A percentile compares a stretch with the other conserved stretches of the same genome.
Evolutionary conservation across 192 early-diverging fungal species (phyloP).

Genomic region (Entomortierella chlamydospora): DNA sequence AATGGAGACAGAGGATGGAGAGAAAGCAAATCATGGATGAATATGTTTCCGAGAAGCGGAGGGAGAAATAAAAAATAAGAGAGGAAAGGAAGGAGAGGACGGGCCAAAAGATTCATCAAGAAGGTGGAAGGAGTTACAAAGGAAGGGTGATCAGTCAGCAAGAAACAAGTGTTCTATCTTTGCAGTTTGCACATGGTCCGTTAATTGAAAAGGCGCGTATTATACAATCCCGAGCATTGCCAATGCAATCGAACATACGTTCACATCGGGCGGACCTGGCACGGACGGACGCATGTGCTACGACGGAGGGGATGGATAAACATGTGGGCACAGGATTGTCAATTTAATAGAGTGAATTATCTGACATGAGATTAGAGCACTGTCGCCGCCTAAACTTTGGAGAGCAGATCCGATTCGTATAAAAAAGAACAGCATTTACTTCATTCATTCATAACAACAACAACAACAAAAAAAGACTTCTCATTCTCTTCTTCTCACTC

Average conservation of each 20-base stretch:
- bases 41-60: neutral
- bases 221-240: neutral
- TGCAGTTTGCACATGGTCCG: too few relatives aligned
- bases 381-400: neutral
- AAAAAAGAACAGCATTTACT: too few relatives aligned
- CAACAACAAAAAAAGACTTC: too few relatives aligned
- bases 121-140: too few relatives aligned
- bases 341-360: neutral
- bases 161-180: neutral
- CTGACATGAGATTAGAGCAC: neutral
- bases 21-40: too few relatives aligned
- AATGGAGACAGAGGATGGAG: too few relatives aligned
- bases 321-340: too few relatives aligned
- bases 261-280: neutral
- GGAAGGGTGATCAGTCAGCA: constrained; percentile 21
- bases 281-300: constrained; percentile 9
- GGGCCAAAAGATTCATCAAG: too few relatives aligned
- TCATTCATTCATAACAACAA: too few relatives aligned
- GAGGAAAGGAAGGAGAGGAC: neutral
- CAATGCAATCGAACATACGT: neutral
- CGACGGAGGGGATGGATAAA: neutral
- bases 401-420: neutral
- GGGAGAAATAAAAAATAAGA: neutral
- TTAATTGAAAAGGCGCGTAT: too few relatives aligned
- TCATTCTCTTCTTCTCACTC: constrained; percentile 1